These are phyloP conservation scores for Penicillium mononematosum DNA, from an alignment of 495 filamentous ascomycete species.

Conservation along the genomic window DNA sequence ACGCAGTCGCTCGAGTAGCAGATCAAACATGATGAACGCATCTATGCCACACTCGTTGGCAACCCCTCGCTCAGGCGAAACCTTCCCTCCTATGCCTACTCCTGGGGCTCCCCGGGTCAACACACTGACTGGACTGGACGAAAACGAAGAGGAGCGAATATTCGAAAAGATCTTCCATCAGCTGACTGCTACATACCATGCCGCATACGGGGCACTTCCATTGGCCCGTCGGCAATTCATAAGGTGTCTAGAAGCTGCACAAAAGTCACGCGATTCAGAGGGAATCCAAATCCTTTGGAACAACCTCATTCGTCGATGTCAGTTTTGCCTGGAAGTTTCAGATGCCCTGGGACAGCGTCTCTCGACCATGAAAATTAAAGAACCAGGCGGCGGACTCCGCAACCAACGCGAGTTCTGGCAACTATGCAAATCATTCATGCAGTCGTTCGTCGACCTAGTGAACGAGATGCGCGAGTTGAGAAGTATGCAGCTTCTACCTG, in stretches of 20 bases:
- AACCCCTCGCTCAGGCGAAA: slow-evolving; percentile 76
- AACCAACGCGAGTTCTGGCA: slow-evolving; percentile 81
- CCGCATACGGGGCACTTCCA: slow-evolving; percentile 65
- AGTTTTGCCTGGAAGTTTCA: slow-evolving; percentile 61
- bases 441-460: slow-evolving; percentile 72
- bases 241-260: slow-evolving; percentile 46
- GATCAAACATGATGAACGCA: slow-evolving; percentile 48
- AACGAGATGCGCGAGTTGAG: slow-evolving; percentile 67
- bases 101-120: slow-evolving; percentile 43
- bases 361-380: slow-evolving; percentile 78
- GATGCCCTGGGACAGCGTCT: slow-evolving; percentile 67
- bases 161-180: slow-evolving; percentile 80
- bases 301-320: slow-evolving; percentile 64
- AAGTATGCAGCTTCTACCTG: slow-evolving; percentile 60
- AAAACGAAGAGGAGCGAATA: slow-evolving; percentile 70
- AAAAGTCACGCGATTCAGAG: slow-evolving; percentile 46
- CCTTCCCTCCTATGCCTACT: slow-evolving; percentile 62
- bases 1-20: slow-evolving; percentile 53
- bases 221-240: slow-evolving; percentile 61
- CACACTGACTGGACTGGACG: slow-evolving; percentile 55
- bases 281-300: slow-evolving; percentile 64
- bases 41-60: slow-evolving; percentile 51
- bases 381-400: slow-evolving; percentile 65
- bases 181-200: slow-evolving; percentile 63
- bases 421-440: slow-evolving; percentile 72